These are phyloP conservation scores for Pyrenophora tritici-repentis DNA, from an alignment of 2,329 filamentous ascomycete species.

Conservation along the genomic window DNA sequence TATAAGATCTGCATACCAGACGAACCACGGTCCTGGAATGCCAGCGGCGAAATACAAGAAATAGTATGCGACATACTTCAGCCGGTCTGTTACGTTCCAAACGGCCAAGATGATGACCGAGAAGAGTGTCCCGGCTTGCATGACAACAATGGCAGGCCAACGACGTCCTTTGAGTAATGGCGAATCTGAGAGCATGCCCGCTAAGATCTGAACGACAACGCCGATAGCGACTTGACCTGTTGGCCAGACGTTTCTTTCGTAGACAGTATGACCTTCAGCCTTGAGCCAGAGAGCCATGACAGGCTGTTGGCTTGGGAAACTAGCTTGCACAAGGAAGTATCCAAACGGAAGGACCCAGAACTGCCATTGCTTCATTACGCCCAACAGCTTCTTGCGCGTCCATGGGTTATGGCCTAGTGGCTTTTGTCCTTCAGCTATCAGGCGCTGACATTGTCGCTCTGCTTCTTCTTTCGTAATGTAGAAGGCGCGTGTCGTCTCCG, in stretches of 20 bases:
- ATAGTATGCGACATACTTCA: too few species aligned
- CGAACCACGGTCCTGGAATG: conserved; percentile 32
- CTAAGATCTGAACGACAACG: conserved; percentile 53
- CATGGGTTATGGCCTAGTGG: conserved; percentile 48
- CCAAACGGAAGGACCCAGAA: conserved; percentile 55
- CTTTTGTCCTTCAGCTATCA: conserved; percentile 31
- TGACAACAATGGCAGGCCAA: conserved; percentile 50
- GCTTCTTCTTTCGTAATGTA: conserved; percentile 47
- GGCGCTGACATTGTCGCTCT: conserved; percentile 25
- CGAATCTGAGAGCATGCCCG: conserved; percentile 41
- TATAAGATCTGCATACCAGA: conserved; percentile 34
- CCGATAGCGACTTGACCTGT: conserved; percentile 53
- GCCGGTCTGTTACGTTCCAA: conserved; percentile 51
- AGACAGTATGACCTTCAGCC: conserved; percentile 50
- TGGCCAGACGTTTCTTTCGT: conserved; percentile 55
- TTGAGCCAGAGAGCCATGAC: conserved; percentile 53
- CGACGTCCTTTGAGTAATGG: conserved; percentile 31
- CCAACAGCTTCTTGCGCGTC: conserved; percentile 49
- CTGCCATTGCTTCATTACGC: conserved; percentile 53
- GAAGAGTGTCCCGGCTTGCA: conserved; percentile 47
- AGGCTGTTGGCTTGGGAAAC: conserved; percentile 26
- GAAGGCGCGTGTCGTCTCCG: conserved; percentile 32
- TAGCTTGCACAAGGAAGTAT: conserved; percentile 50
- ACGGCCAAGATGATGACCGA: conserved; percentile 50
- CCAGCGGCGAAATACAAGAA: conserved; percentile 21